Percentiles rank a stretch among this genome's conserved stretches.
phyloP scores from a whole-genome alignment of 768 basidiomycete species.

The Kwoniella bestiolae region DNA sequence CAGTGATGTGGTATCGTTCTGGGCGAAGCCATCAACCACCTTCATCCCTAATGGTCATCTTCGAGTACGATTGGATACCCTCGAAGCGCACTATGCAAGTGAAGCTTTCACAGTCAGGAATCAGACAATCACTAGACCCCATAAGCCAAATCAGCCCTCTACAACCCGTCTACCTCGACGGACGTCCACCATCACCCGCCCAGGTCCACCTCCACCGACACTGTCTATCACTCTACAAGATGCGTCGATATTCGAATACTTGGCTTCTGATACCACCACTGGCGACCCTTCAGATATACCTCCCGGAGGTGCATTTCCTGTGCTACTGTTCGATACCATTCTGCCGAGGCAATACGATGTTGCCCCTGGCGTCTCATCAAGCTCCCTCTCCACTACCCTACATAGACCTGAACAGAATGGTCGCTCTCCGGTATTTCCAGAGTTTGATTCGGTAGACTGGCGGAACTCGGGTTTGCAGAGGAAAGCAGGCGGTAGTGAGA shows the following conservation, averaged over 20 bases:
- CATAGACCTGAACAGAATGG: neutral
- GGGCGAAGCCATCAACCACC: slow-evolving; percentile 38
- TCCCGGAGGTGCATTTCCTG: slow-evolving; percentile 60
- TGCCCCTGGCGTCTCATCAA: slow-evolving; percentile 7
- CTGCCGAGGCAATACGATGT: slow-evolving; percentile 66
- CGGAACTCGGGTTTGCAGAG: slow-evolving; percentile 39
- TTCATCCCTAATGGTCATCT: slow-evolving; percentile 46
- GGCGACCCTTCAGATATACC: slow-evolving; percentile 28
- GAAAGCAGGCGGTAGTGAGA: slow-evolving; percentile 38
- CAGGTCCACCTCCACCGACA: slow-evolving; percentile 16
- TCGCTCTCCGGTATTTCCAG: slow-evolving; percentile 34
- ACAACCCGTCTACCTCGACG: slow-evolving; percentile 5
- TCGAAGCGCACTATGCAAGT: slow-evolving; percentile 27
- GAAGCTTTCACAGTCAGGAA: slow-evolving; percentile 16
- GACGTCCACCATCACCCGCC: slow-evolving; percentile 15
- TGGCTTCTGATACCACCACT: slow-evolving; percentile 28
- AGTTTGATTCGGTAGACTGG: slow-evolving; percentile 53
- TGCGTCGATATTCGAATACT: slow-evolving; percentile 50
- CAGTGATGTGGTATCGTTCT: slow-evolving; percentile 28
- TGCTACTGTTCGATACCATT: slow-evolving; percentile 75
- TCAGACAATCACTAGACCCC: neutral
- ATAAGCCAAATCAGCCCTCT: slow-evolving; percentile 7
- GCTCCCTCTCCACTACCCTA: neutral
- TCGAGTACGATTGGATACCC: slow-evolving; percentile 34
- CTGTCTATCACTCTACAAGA: slow-evolving; percentile 32